Base-by-base conservation (phyloP, 2,329 filamentous ascomycete species). In the Xylariaceae sp. region DNA sequence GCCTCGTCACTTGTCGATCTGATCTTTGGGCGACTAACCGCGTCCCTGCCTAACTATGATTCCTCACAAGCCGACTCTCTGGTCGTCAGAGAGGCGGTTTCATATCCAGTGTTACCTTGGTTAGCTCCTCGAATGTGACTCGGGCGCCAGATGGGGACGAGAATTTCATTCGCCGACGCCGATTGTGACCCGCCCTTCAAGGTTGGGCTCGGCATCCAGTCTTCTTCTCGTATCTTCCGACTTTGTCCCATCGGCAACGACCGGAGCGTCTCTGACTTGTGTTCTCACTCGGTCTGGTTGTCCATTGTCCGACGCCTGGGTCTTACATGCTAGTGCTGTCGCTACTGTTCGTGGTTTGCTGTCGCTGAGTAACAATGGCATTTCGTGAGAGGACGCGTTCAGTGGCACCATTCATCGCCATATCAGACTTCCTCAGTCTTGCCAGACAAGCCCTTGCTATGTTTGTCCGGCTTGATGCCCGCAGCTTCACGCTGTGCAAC, bases 131-230 rank as follows among this genome's bases (percentile, higher is more conserved):
- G 17, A 54, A 8, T 35, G n/a, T 18, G 5, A 41, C 41, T 54
- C 35, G 49, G 35, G 7, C 54, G 15, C 23, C 30, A 51, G n/a
- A 53, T 9, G 15, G 17, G 44, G 50, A 51, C 17, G 47, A 61
- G 44, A 18, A 45, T 47, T 49, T 55, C 39, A 56, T 60, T 54
- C 41, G 54, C 63, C 63, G 61, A 61, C 53, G 53, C 63, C 61
- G 61, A 54, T 58, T 60, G 53, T 45, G 48, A 45, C 50, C 53
- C 49, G 51, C 55, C 44, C 35, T 49, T 54, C 56, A 58, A 60
- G 49, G 55, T 56, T 60, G 44, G n/a, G 37, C 56, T 56, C 50
- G 15, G 55, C 45, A 52, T 48, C 23, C 23, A 30, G 48, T 49
- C 39, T 56, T 59, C 59, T 39, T 10, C 10, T 37, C 11, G 50